phyloP scores from a whole-genome alignment of 2,329 filamentous ascomycete genomes.

The Fusarium buharicum region DNA sequence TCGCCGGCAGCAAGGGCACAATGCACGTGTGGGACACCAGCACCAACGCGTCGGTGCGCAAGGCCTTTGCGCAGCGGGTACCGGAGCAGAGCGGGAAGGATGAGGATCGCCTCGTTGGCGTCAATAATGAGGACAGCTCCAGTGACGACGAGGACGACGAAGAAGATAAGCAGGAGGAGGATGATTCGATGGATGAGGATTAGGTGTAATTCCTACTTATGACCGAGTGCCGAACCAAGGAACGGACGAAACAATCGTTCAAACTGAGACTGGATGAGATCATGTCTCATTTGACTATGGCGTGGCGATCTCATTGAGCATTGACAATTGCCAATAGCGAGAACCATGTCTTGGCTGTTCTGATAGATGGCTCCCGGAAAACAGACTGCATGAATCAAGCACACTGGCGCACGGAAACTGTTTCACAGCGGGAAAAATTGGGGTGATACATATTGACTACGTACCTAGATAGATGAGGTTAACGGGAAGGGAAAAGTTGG shows the following conservation, averaged over 20 bases:
- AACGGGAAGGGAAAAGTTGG: conserved; percentile 36
- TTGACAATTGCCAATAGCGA: conserved; percentile 19
- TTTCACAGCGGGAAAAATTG: conserved; percentile 28
- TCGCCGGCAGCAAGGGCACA: conserved; percentile 92
- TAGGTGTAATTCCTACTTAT: conserved; percentile 43
- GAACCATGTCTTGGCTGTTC: conserved; percentile 28
- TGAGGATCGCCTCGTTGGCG: conserved; percentile 80
- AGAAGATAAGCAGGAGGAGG: conserved; percentile 63
- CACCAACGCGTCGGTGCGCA: conserved; percentile 87
- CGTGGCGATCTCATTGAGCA: conserved; percentile 18
- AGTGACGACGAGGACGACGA: conserved; percentile 67
- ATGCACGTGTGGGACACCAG: conserved; percentile 97
- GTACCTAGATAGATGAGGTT: conserved; percentile 27
- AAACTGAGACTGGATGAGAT: conserved; percentile 17
- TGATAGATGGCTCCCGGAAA: conserved; percentile 3
- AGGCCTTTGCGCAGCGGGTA: conserved; percentile 78
- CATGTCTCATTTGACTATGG: conserved; percentile 23
- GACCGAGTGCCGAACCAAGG: conserved; percentile 14
- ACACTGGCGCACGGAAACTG: conserved; percentile 34
- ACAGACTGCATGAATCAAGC: conserved; percentile 31
- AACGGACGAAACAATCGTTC: conserved; percentile 4
- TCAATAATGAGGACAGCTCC: conserved; percentile 75
- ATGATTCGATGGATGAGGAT: conserved; percentile 67
- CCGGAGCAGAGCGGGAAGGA: conserved; percentile 68
- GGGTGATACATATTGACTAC: conserved; percentile 12